phyloP scores from a whole-genome alignment of 2,329 filamentous ascomycete species.

The Xylariaceae sp. region DNA sequence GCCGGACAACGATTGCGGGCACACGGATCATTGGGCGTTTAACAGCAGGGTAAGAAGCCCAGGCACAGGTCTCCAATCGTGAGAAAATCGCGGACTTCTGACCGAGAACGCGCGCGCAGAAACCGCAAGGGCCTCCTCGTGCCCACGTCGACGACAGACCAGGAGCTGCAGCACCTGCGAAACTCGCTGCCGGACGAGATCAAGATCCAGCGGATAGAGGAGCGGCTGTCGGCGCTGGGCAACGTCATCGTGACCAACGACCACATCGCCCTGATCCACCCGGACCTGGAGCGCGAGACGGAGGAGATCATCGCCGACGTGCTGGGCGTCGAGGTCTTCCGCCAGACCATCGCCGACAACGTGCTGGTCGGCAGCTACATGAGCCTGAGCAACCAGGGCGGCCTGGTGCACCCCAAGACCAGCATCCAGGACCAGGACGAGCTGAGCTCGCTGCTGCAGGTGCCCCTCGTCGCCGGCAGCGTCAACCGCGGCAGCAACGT shows the following conservation, averaged over 20 bases:
- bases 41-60: slow-evolving; percentile 69
- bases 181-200: slow-evolving; percentile 89
- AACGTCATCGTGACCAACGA: slow-evolving; percentile 97
- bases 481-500: slow-evolving; percentile 91
- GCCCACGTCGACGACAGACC: slow-evolving; percentile 91
- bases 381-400: slow-evolving; percentile 90
- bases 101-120: slow-evolving; percentile 44
- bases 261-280: slow-evolving; percentile 92
- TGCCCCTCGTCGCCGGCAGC: slow-evolving; percentile 87
- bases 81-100: background rate
- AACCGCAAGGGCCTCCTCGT: slow-evolving; percentile 97
- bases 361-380: slow-evolving; percentile 96
- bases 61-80: background rate
- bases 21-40: slow-evolving; percentile 93
- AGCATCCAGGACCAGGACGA: slow-evolving; percentile 97
- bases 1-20: slow-evolving; percentile 91
- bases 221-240: slow-evolving; percentile 87
- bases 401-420: slow-evolving; percentile 95
- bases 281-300: slow-evolving; percentile 93
- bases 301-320: slow-evolving; percentile 98
- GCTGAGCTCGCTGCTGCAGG: slow-evolving; percentile 84
- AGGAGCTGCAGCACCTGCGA: slow-evolving; percentile 94
- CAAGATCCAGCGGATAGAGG: slow-evolving; percentile 95
- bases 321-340: slow-evolving; percentile 79
- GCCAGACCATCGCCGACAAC: slow-evolving; percentile 94